Evolutionary conservation across 805 yeast genomes (phyloP), one percentile per base, ranked within the genome.

Genomic region (Saccharomycopsis sp.): DNA sequence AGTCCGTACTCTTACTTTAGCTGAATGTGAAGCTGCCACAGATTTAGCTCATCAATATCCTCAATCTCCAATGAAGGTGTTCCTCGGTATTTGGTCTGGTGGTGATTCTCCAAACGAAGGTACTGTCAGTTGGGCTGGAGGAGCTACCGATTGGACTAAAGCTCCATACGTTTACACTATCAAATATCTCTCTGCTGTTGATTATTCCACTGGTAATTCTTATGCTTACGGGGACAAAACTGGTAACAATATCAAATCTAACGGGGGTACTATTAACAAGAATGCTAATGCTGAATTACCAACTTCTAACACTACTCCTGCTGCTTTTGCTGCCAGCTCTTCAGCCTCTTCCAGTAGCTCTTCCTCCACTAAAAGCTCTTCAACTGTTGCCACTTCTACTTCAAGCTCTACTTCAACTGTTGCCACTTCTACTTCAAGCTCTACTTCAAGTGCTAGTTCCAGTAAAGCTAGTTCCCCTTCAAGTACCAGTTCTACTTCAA

Each of bases 71-170:
- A 76, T 79, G 79, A 59, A 54, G 46, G 39, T 50, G 3, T 49
- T 41, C 28, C 35, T 68, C 19, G 73, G 73, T 6, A 42, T 64
- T 18, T 69, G 74, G 74, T 69, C 73, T 5, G 74, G 71, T 14
- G 74, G 74, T 21, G 68, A 65, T 41, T 53, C 72, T 20, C 34
- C 48, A 36, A 75, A 74, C 52, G 62, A 52, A 31, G 86, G 86
- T 27, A 79, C 85, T 4, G 72, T 79, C 44, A 69, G 65, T 41
- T 79, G 87, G 87, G 83, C 86, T 3, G 87, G 87, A 33, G 84
- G 83, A 13, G 32, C 39, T 3, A 72, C 81, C 9, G 69, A 74
- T 51, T 74, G 64, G 47, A 44, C 61, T 12, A 50, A 62, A 5
- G 72, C 65, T 14, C 76, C 77, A 31, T 72, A 67, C 54, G 48